Evolutionary conservation across 306 rosid species (phyloP), one percentile per base, ranked within the genome.

Genomic region (Vigna hirtella): DNA sequence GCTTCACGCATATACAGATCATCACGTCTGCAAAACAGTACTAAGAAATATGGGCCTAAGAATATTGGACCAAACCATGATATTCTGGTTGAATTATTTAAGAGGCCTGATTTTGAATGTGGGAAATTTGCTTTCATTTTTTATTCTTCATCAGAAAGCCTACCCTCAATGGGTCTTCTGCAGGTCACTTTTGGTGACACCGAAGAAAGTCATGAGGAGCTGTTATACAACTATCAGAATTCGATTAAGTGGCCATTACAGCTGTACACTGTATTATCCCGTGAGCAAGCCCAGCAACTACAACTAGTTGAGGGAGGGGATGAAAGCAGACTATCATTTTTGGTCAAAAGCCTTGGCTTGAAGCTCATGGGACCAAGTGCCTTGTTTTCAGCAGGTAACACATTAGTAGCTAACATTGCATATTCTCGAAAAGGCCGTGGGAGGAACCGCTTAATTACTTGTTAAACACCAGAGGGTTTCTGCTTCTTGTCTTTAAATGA

Each of bases 321-420:
- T 86, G 88, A 79, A 87, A 74, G 70, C 49, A 83, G 86, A 74
- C 48, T 91, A 66, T 83, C 85, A 22, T 85, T 78, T 83, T 49
- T 85, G 85, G 83, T 47, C 5, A 88, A 87, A 85, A 70, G 24
- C 81, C 87, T 95, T 15, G 93, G 98, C 61, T 73, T 91, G 78
- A 90, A 88, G 84, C 91, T 92, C 61, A 87, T 95, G 90, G 98
- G 97, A 38, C 70, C 81, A 12, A 67, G 66, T 81, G 90, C 96
- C 61, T 30, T 92, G 14, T 80, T 80, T 30, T 77, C 45, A 81
- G 72, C 77, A 0, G 86, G 82, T 4, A 73, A 76, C 77, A 66
- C 88, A 17, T 66, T 93, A 68, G 85, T 86, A 38, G 49, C 87
- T 71, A 77, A 76, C 58, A 88, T 95, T 67, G 87, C 80, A 13